A percentile compares a stretch with the other conserved stretches of the same genome.
phyloP scores from a whole-genome alignment of 2,329 filamentous ascomycete genomes.

The Coniochaeta pulveracea region DNA sequence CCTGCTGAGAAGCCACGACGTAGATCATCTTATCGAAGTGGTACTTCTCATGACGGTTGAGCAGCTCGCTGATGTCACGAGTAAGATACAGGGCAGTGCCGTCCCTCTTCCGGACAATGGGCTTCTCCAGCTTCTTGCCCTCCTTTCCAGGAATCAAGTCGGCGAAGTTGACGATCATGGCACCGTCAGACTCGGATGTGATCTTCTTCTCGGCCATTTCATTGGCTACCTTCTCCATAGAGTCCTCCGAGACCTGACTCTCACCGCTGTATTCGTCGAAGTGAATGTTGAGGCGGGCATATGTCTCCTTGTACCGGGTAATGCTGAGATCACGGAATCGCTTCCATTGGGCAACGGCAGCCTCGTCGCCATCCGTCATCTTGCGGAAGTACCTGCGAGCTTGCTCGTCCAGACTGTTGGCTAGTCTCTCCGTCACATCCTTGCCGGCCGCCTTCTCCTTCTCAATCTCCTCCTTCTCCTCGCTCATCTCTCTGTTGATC shows the following conservation, averaged over 20 bases:
- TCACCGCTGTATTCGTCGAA: conserved; percentile 69
- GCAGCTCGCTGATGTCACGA: conserved; percentile 64
- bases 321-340: conserved; percentile 59
- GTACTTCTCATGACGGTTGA: conserved; percentile 52
- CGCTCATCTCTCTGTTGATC: conserved; percentile 57
- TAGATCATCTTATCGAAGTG: conserved; percentile 73
- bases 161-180: conserved; percentile 60
- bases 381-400: conserved; percentile 62
- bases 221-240: conserved; percentile 53
- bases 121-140: conserved; percentile 58
- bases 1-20: conserved; percentile 62
- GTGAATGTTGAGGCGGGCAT: conserved; percentile 57
- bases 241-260: conserved; percentile 56
- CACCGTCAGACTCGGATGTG: conserved; percentile 59
- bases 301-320: conserved; percentile 54
- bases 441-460: conserved; percentile 40
- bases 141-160: conserved; percentile 55
- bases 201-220: conserved; percentile 53
- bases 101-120: conserved; percentile 61
- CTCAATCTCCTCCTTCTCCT: conserved; percentile 56
- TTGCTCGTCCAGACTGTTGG: conserved; percentile 57
- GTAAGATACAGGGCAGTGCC: conserved; percentile 70
- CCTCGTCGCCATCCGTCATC: conserved; percentile 56
- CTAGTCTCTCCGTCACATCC: conserved; percentile 35
- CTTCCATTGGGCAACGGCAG: conserved; percentile 50